Base-by-base conservation (phyloP, 106 monocot genomes). In the Dendrobium officinale region DNA sequence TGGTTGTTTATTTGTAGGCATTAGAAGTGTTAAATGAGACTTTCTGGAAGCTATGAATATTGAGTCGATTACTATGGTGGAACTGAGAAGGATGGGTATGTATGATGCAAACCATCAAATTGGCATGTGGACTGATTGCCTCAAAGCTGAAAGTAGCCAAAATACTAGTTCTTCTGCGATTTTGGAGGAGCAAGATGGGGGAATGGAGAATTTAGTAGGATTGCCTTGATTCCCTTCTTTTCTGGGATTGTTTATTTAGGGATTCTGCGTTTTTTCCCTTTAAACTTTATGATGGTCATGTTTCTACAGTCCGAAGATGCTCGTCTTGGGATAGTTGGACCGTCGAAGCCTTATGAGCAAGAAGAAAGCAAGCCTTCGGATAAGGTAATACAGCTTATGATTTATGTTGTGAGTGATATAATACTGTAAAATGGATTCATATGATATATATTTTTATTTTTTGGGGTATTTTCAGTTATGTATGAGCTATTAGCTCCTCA, bases 91-190 rank as follows among this genome's bases (percentile, higher is more conserved):
- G 40, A 90, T 86, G 88, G 84, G 81, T 24, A 82, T 90, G 40
- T 88, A 88, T 73, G 88, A 78, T 42, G 64, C 84, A 4, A 77
- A 67, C 82, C 83, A 86, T 51, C 87, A 83, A 56, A 80, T 84
- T 19, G 59, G 73, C 40, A 77, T 85, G 74, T 88, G 90, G 88
- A 56, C 40, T 27, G 88, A 86, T 22, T 73, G 81, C 75, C 77
- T 85, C 55, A 84, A 86, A 74, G 18, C 83, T 76, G 90, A 90
- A 22, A 88, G 83, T 43, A 86, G 85, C 80, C 90, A 85, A 48
- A 81, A 85, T 49, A 79, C 78, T 4, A 77, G 80, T 75, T 78
- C 84, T 73, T 85, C 88, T 20, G 81, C 85, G 42, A 75, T 81
- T 64, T 67, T 85, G 1, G 85, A 85, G 79, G 73, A 76, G 49